Base-by-base conservation (phyloP, 2,329 filamentous ascomycete genomes). In the Cladophialophora bantiana region DNA sequence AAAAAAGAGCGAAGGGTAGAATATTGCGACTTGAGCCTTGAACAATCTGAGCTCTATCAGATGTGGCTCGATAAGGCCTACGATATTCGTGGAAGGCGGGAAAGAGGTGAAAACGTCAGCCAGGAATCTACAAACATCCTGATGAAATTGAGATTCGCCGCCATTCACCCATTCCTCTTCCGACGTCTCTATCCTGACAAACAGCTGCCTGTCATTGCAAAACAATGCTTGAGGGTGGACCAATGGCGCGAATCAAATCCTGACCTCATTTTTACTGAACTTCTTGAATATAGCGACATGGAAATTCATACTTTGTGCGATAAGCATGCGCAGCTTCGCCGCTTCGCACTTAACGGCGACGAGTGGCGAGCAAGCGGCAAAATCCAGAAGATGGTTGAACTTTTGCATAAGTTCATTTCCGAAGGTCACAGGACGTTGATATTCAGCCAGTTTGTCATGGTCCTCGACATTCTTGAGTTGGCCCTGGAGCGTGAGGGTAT, bases 371-470 rank as follows among this genome's bases (percentile, higher is more conserved):
- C 88, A 68, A 88, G 90, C 56, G 95, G 94, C 65, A 99, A 99
- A 77, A 89, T 98, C n/a, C 81, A 88, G 70, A 90, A 91, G 71
- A 86, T 98, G 32, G 83, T 93, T 32, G 85, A 91, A 73, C 84
- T 99, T 12, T 84, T 99, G 0, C 82, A 84, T 10, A 79, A 84
- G 13, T 97, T 93, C 79, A 89, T 89, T 71, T 81, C 85, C 67
- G 93, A 93, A 60, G 94, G 94, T 3, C 94, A 97, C 76, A 89
- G 94, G 3, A 89, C 92, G 0, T 85, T 99, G 2, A 88, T 99
- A 31, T 99, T 99, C 80, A 96, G 91, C 54, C 93, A 97, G 73
- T 99, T 98, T 78, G 92, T 92, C 6, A 90, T 92, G 71, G 90
- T 97, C 62, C 90, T 98, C 78, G 91, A 97, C 77, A 93, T 99